Evolutionary conservation across 192 early-diverging fungal species (phyloP).

Genomic region (Coemansia furcata): DNA sequence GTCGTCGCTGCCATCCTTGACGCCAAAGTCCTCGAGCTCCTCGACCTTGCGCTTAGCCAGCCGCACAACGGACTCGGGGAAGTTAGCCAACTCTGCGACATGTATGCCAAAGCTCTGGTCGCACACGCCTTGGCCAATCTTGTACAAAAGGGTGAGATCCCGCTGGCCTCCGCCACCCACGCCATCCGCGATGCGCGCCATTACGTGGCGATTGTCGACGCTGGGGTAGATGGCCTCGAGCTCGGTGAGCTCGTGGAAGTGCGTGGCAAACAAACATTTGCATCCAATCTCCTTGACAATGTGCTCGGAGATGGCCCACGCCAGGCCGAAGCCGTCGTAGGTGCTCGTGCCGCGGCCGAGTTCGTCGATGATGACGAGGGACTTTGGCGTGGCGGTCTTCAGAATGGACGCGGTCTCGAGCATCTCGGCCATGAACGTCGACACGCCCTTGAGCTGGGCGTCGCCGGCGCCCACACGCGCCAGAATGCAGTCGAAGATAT

Average conservation of each 20-base stretch:
- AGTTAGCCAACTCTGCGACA: constrained; percentile 91
- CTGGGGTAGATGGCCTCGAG: constrained; percentile 65
- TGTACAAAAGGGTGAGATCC: constrained; percentile 88
- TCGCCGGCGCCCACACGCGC: constrained; percentile 95
- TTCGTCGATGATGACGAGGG: constrained; percentile 94
- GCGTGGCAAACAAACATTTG: constrained; percentile 91
- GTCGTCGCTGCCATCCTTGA: not conserved
- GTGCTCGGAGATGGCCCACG: constrained; percentile 93
- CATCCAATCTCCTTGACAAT: constrained; percentile 62
- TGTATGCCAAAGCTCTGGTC: constrained; percentile 99
- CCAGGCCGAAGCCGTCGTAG: constrained; percentile 95
- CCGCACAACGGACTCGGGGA: constrained; percentile 78
- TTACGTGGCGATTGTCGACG: constrained; percentile 89
- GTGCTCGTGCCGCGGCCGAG: constrained; percentile 97
- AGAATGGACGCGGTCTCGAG: constrained; percentile 89
- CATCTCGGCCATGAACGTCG: constrained; percentile 97
- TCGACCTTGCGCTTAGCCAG: constrained; percentile 84
- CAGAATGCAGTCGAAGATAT: constrained; percentile 83
- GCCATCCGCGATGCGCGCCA: constrained; percentile 57
- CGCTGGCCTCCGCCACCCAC: constrained; percentile 25
- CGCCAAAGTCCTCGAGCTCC: constrained; percentile 80
- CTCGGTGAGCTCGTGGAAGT: constrained; percentile 96
- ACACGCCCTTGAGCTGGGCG: constrained; percentile 87
- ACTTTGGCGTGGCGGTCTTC: constrained; percentile 76
- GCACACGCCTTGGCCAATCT: constrained; percentile 74